Evolutionary conservation across 768 basidiomycete genomes (phyloP).

Genomic region (Hortiboletus flavorubellus): DNA sequence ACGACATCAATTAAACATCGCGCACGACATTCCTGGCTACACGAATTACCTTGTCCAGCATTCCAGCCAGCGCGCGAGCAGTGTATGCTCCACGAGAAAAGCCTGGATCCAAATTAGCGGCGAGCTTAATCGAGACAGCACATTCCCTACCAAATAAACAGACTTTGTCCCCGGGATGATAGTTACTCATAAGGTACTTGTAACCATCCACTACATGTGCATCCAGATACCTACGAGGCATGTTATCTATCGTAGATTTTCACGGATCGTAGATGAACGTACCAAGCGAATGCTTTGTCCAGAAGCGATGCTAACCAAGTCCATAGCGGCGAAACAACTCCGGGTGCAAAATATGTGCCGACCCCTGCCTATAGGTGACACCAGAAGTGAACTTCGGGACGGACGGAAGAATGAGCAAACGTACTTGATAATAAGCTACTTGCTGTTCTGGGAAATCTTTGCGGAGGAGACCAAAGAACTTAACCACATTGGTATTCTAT

Average conservation of each 20-base stretch:
- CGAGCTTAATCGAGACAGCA: background rate
- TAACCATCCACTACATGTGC: conserved; percentile 75
- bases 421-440: conserved; percentile 69
- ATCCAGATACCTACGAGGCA: conserved; percentile 57
- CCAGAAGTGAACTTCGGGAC: background rate
- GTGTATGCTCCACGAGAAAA: conserved; percentile 75
- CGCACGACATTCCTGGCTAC: background rate
- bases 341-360: conserved; percentile 54
- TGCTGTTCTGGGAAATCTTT: conserved; percentile 54
- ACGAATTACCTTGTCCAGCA: conserved; percentile 58
- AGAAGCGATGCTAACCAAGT: conserved; percentile 55
- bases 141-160: conserved; percentile 59
- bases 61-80: conserved; percentile 69
- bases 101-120: conserved; percentile 39
- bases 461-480: conserved; percentile 63
- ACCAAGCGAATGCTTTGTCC: conserved; percentile 76
- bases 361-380: conserved; percentile 40
- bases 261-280: conserved; percentile 10
- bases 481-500: conserved; percentile 68
- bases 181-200: conserved; percentile 76
- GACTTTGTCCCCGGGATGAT: conserved; percentile 66
- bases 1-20: background rate
- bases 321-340: conserved; percentile 62
- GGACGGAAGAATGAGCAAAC: conserved; percentile 1
- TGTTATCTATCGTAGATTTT: background rate